A percentile compares a stretch with the other conserved stretches of the same genome.
Evolutionary conservation across 257 asterid species (phyloP).

Genomic region (Gynochthodes officinalis): DNA sequence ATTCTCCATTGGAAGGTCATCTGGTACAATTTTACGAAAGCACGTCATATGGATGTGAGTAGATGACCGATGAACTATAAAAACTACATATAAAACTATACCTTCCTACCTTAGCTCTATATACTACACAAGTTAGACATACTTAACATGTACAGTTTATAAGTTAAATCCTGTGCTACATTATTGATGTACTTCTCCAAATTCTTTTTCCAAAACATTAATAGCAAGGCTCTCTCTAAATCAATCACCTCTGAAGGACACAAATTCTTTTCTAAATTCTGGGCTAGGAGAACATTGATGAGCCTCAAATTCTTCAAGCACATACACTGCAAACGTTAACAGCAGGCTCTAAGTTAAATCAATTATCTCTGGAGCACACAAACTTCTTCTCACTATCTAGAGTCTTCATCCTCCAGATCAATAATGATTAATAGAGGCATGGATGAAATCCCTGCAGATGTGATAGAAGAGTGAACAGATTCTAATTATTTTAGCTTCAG

Average conservation of each 20-base stretch:
- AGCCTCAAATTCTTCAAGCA: no score
- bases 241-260: not conserved
- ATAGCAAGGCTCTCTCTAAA: not conserved
- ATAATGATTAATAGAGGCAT: not conserved
- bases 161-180: not conserved
- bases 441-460: not conserved
- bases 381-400: constrained; percentile 15
- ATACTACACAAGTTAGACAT: not conserved
- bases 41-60: not conserved
- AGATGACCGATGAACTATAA: not conserved
- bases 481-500: not conserved
- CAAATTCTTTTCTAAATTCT: no score
- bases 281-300: no score
- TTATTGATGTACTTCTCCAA: not conserved
- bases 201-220: not conserved
- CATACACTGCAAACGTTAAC: no score
- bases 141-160: not conserved
- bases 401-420: constrained; percentile 38
- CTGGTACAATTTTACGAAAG: not conserved
- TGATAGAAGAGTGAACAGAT: not conserved
- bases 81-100: not conserved
- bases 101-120: not conserved
- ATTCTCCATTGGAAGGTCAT: not conserved
- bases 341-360: no score
- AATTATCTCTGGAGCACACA: no score